These are phyloP conservation scores for Chlamydomonas incerta DNA, from an alignment of 139 green algal species.

Conservation along the genomic window DNA sequence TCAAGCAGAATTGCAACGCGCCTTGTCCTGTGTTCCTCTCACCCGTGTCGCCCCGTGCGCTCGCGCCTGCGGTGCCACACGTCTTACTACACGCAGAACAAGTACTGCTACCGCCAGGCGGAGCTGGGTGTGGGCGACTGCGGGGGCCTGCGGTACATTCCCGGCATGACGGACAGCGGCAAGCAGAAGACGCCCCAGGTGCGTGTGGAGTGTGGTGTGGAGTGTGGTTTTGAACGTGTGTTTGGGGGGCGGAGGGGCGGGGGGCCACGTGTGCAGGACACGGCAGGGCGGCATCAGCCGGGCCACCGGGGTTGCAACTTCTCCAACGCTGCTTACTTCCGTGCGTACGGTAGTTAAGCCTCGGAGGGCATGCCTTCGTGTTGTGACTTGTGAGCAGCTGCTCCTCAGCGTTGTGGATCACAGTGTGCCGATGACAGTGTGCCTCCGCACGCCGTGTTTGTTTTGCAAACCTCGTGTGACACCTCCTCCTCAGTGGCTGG, in stretches of 20 bases:
- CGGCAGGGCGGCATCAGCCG: too few relatives aligned
- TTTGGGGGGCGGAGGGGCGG: too few relatives aligned
- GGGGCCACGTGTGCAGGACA: too few relatives aligned
- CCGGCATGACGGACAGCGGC: slow-evolving; percentile 50
- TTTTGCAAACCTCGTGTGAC: neutral
- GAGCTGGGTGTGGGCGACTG: slow-evolving; percentile 86
- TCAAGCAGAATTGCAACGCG: too few relatives aligned
- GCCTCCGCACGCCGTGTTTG: neutral
- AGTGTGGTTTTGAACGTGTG: too few relatives aligned
- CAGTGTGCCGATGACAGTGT: too few relatives aligned
- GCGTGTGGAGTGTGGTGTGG: neutral
- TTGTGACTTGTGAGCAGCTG: neutral
- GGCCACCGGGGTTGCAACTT: too few relatives aligned
- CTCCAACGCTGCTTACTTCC: too few relatives aligned
- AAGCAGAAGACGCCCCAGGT: slow-evolving; percentile 44
- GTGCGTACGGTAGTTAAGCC: too few relatives aligned
- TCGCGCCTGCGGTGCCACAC: too few relatives aligned
- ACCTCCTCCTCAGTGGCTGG: slow-evolving; percentile 62
- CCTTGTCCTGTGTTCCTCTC: neutral
- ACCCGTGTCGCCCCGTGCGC: too few relatives aligned
- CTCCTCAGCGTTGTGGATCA: neutral
- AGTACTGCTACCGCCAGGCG: slow-evolving; percentile 67
- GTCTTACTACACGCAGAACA: neutral
- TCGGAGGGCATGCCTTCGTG: too few relatives aligned
- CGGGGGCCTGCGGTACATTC: slow-evolving; percentile 74